Evolutionary conservation across 2,329 filamentous ascomycete species (phyloP).

Genomic region (Phyllosticta ampelicida): DNA sequence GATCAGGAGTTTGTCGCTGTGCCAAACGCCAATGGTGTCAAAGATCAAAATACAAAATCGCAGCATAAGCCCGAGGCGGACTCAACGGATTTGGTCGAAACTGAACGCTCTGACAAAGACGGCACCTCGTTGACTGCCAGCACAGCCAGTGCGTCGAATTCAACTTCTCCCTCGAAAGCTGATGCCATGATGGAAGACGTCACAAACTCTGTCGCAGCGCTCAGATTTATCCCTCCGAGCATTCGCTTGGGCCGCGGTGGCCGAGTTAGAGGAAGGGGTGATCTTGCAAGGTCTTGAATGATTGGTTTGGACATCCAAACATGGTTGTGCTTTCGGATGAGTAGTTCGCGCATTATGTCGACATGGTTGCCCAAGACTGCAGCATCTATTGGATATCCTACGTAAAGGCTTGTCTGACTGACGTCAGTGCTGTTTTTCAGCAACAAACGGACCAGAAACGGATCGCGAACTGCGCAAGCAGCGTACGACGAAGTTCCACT

Average conservation of each 20-base stretch:
- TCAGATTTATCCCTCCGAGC: slow-evolving; percentile 60
- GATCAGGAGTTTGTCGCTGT: neutral
- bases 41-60: neutral
- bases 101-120: neutral
- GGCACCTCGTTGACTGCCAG: neutral
- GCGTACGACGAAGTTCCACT: neutral
- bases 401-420: neutral
- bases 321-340: neutral
- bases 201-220: slow-evolving; percentile 55
- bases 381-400: neutral
- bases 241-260: slow-evolving; percentile 51
- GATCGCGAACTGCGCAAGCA: neutral
- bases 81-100: neutral
- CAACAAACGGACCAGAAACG: neutral
- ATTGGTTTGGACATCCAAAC: neutral
- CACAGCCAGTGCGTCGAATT: neutral
- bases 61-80: neutral
- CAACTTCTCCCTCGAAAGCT: slow-evolving; percentile 5
- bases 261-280: neutral
- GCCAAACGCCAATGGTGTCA: neutral
- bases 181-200: slow-evolving; percentile 53
- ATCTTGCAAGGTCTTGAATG: slow-evolving; percentile 1
- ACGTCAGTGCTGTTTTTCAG: neutral
- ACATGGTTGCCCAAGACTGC: neutral
- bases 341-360: neutral